Evolutionary conservation across 768 basidiomycete species (phyloP).

Genomic region (Porphyrellus cyaneotinctus): DNA sequence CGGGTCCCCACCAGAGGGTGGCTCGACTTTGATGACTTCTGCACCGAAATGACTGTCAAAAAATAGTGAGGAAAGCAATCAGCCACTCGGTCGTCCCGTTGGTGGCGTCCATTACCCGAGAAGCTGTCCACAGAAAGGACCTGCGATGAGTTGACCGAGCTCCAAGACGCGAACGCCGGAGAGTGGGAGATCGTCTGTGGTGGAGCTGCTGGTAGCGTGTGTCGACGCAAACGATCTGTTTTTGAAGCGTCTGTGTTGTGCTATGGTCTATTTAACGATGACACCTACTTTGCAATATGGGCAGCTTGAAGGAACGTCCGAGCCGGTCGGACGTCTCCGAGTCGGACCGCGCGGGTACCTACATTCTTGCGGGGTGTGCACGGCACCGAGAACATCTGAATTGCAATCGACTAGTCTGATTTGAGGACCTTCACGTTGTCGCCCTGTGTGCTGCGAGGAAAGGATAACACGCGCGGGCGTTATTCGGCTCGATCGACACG

Average conservation of each 20-base stretch:
- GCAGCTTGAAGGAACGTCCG: neutral
- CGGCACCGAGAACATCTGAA: neutral
- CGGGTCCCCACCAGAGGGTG: slow-evolving; percentile 60
- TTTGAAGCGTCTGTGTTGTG: neutral
- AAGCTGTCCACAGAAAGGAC: slow-evolving; percentile 69
- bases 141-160: slow-evolving; percentile 67
- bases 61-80: neutral
- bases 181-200: slow-evolving; percentile 45
- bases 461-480: neutral
- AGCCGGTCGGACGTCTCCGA: neutral
- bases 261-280: neutral
- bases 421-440: neutral
- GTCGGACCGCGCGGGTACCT: neutral
- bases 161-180: slow-evolving; percentile 63
- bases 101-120: slow-evolving; percentile 46
- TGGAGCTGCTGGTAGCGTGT: neutral
- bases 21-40: slow-evolving; percentile 69
- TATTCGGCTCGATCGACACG: neutral
- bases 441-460: neutral
- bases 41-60: slow-evolving; percentile 62
- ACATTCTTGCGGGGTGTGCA: neutral
- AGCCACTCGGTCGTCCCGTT: neutral
- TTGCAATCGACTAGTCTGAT: neutral
- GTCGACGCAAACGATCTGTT: slow-evolving; percentile 16
- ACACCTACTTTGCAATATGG: slow-evolving; percentile 2